These are phyloP conservation scores for Fraxinus pennsylvanica DNA, from an alignment of 257 asterid species.

Conservation along the genomic window DNA sequence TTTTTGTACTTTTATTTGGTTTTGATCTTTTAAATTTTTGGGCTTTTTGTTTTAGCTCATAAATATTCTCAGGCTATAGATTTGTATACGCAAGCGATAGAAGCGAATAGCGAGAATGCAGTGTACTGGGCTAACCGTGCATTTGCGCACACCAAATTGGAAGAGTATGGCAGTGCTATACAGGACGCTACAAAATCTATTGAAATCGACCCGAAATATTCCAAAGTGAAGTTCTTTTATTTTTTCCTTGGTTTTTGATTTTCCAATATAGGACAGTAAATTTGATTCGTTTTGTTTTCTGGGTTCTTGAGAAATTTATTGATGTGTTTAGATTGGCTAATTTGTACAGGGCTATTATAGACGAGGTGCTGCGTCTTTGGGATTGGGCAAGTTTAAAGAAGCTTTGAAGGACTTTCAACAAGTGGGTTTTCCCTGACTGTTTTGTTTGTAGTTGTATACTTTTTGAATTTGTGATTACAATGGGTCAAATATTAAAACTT, in stretches of 20 bases:
- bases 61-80: constrained; percentile 91
- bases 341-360: constrained; percentile 84
- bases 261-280: not conserved
- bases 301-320: constrained; percentile 13
- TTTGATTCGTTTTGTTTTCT: not conserved
- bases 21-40: constrained; percentile 13
- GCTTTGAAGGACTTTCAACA: constrained; percentile 96
- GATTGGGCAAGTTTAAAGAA: constrained; percentile 94
- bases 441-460: constrained; percentile 8
- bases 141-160: constrained; percentile 89
- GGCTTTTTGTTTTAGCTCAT: constrained; percentile 51
- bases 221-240: constrained; percentile 54
- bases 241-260: constrained; percentile 4
- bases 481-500: constrained; percentile 19
- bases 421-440: constrained; percentile 36
- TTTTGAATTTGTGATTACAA: constrained; percentile 22
- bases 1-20: not conserved
- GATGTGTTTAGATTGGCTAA: constrained; percentile 5
- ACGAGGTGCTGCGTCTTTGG: constrained; percentile 91
- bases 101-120: constrained; percentile 61
- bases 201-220: constrained; percentile 83
- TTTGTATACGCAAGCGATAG: constrained; percentile 89
- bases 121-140: constrained; percentile 99
- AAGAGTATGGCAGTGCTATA: constrained; percentile 97
- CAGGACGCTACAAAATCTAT: constrained; percentile 82